Evolutionary conservation across 2,329 filamentous ascomycete genomes (phyloP), one percentile per base, ranked within the genome.

Genomic region (Magnaporthales sp.): DNA sequence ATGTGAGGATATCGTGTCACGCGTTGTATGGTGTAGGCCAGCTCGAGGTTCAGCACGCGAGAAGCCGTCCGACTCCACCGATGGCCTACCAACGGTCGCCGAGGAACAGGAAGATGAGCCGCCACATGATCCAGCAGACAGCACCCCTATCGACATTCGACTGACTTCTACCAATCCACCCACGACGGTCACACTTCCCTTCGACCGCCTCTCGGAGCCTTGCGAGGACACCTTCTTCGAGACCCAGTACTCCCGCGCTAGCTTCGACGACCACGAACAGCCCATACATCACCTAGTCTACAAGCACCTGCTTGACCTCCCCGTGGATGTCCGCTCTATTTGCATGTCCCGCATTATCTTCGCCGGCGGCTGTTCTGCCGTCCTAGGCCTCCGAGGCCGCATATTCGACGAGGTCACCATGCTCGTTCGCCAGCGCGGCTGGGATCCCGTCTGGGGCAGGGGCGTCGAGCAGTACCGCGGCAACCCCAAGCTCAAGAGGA

Each of bases 271-370:
- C 72, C 84, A 99, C 71, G 94, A 98, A 70, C 83, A 91, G 22
- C 89, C 94, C 0, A 73, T 98, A 1, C 91, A 91, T 65, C 75
- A 88, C 13, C 83, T 98, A 9, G 81, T 96, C 2, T 96, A 96
- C 77, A 85, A 86, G 66, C 85, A 88, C 51, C 83, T 99, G 1
- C 81, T 96, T 1, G 83, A 86, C 8, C 81, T 97, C 1, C 91
- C 93, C 0, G 79, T 94, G 4, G 95, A 99, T 76, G 88, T 93
- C 4, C 88, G 95, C 27, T 89, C 91, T 0, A 79, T 89, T 4
- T 97, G 94, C 76, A 95, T 97, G 88, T 89, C 93, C 1, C 90
- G 94, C 54, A 91, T 98, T 62, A 81, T 97, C 19, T 91, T 99
- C 73, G 90, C 89, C 0, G 95, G 95, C 32, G 92, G 92, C 2